Evolutionary conservation across 805 yeast genomes (phyloP), one percentile per base, ranked within the genome.

Genomic region (Myxozyma udenii): DNA sequence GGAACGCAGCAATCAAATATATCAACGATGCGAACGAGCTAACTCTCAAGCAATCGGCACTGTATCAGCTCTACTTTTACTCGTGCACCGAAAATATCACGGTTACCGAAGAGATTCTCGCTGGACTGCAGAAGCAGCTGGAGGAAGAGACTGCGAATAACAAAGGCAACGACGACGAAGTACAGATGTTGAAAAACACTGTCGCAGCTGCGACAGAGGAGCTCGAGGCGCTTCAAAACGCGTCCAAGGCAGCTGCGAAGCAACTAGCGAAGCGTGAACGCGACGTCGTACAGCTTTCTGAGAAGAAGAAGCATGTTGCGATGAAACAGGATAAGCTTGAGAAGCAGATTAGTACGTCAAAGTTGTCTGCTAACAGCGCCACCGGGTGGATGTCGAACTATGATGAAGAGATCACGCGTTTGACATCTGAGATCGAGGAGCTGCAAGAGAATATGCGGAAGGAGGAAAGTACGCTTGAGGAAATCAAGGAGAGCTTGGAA

Each of bases 241-340:
- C 64, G 50, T 61, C 61, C 49, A 57, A 57, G 40, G 68, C 59
- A 59, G 64, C 62, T 3, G 46, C 64, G 41, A 67, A 57, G 61
- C 61, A 36, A 44, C 68, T 60, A 43, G 67, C 62, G 26, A 70
- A 73, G 44, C 68, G 73, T 7, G 84, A 81, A 58, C 77, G 81
- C 46, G 78, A 77, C 16, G 79, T 75, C 48, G 87, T 87, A 11
- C 77, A 90, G 3, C 68, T 79, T 48, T 90, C 87, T 59, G 97
- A 91, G 68, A 84, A 81, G 67, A 70, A 77, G 47, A 88, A 85
- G 67, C 87, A 85, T 65, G 67, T 81, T 39, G 75, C 70, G 28
- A 73, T 71, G 30, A 85, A 84, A 62, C 74, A 73, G 39, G 78
- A 76, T 59, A 86, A 85, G 61, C 71, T 80, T 1, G 75, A 73